These are phyloP conservation scores for Pseudoturritis turrita DNA, from an alignment of 345 rosid genomes.

Conservation along the genomic window DNA sequence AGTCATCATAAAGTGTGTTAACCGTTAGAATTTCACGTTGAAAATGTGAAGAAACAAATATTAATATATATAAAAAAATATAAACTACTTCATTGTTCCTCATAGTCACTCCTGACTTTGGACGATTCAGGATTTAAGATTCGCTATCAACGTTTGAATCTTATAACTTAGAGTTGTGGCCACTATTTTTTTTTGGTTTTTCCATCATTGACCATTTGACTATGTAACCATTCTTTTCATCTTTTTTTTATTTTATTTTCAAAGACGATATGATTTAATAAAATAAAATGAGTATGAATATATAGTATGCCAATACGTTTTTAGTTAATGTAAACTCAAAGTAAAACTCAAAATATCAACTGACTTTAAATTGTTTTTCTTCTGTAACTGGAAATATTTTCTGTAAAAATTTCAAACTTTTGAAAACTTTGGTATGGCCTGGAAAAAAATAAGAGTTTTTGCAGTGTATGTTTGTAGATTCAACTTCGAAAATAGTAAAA, in stretches of 20 bases:
- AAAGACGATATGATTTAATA: neutral
- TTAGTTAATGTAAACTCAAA: too few species aligned
- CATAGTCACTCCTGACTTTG: neutral
- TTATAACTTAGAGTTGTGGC: slow-evolving; percentile 3
- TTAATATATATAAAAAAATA: too few species aligned
- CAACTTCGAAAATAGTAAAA: neutral
- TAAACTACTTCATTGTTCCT: too few species aligned
- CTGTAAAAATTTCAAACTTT: neutral
- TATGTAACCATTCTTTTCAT: neutral
- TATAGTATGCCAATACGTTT: too few species aligned
- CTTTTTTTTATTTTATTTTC: neutral
- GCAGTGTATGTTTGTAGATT: too few species aligned
- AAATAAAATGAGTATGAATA: neutral
- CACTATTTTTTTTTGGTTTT: neutral
- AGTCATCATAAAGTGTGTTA: too few species aligned
- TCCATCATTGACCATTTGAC: slow-evolving; percentile 4
- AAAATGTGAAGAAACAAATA: too few species aligned
- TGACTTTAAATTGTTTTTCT: too few species aligned
- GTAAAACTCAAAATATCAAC: too few species aligned
- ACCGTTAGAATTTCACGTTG: too few species aligned
- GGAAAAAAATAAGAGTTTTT: neutral
- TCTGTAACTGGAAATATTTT: neutral
- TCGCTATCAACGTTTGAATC: neutral
- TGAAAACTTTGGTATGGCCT: neutral
- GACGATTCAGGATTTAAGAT: neutral